These are phyloP conservation scores for Sarcomyxa edulis DNA, from an alignment of 768 basidiomycete genomes.

Conservation along the genomic window DNA sequence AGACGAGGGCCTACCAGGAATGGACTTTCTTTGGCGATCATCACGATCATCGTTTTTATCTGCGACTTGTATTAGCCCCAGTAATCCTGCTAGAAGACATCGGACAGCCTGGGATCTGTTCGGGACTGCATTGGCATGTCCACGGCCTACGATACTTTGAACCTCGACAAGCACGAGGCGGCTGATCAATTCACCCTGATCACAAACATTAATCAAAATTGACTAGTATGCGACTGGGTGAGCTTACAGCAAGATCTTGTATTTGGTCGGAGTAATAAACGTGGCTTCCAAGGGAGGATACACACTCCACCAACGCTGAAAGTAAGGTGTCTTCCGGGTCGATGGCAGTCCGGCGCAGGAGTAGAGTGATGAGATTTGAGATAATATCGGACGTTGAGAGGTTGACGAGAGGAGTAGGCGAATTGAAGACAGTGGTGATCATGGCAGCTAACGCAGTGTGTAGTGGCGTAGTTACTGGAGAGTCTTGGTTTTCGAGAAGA, in stretches of 20 bases:
- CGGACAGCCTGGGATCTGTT: conserved; percentile 64
- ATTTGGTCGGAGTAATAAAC: conserved; percentile 97
- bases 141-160: conserved; percentile 46
- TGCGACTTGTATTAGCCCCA: conserved; percentile 64
- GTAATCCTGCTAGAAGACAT: conserved; percentile 62
- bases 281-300: conserved; percentile 82
- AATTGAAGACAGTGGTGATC: conserved; percentile 80
- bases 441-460: conserved; percentile 67
- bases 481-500: conserved; percentile 59
- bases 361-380: conserved; percentile 67
- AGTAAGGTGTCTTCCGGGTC: conserved; percentile 63
- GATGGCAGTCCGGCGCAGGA: conserved; percentile 64
- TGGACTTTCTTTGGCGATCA: conserved; percentile 8
- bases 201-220: conserved; percentile 3
- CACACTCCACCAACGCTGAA: conserved; percentile 64
- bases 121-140: conserved; percentile 19
- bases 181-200: conserved; percentile 67
- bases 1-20: conserved; percentile 13
- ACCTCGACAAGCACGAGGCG: conserved; percentile 69
- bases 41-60: conserved; percentile 36
- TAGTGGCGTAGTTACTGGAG: conserved; percentile 35
- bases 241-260: conserved; percentile 72
- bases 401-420: conserved; percentile 79
- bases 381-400: conserved; percentile 87
- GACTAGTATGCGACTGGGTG: not conserved